Evolutionary conservation across 202 grass and related monocot genomes (phyloP), one percentile per base, ranked within the genome.

Genomic region (Schoenoplectus tabernaemontani): DNA sequence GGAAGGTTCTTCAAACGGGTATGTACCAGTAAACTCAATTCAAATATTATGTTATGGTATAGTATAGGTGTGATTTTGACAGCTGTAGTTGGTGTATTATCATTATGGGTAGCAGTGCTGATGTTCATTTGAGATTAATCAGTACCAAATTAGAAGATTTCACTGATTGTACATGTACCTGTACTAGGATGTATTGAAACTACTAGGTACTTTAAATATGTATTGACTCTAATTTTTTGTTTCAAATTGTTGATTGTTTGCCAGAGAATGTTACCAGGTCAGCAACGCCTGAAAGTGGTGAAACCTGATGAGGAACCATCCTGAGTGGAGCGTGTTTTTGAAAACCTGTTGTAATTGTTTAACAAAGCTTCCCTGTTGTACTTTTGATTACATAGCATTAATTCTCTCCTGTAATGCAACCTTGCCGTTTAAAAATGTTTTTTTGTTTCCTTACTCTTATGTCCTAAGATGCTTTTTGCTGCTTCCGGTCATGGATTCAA

Each of bases 1-100:
- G 87, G 83, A 51, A 88, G 89, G 44, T 90, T 99, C 87, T 99
- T 91, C 88, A 95, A 89, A 99, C 91, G 89, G 91, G 91, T 94
- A 89, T 89, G 89, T 88, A 86, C 82, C 81, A 43, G 77, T 44
- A 43, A 43, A 23, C 16, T 13, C 17, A 44, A 17, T 73, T 30
- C 1, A 73, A 50, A 73, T 46, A 48, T 72, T 47, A 30, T 72
- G 66, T 39, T 65, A 38, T 65, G 36, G 6, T 48, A 72, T 72
- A 7, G 37, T 44, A 24, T 24, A 17, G 37, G n/a, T n/a, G n/a
- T n/a, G n/a, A n/a, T 69, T 44, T 24, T 44, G 37, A 24, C 17
- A 38, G 64, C 9, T 44, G 38, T 44, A 68, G 37, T 68, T 37
- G 4, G 33, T 64, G 32, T 66, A 20, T 9, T 42, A 68, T 68